phyloP scores from a whole-genome alignment of 441 rosid genomes.

The Hypseocharis bilobata region DNA sequence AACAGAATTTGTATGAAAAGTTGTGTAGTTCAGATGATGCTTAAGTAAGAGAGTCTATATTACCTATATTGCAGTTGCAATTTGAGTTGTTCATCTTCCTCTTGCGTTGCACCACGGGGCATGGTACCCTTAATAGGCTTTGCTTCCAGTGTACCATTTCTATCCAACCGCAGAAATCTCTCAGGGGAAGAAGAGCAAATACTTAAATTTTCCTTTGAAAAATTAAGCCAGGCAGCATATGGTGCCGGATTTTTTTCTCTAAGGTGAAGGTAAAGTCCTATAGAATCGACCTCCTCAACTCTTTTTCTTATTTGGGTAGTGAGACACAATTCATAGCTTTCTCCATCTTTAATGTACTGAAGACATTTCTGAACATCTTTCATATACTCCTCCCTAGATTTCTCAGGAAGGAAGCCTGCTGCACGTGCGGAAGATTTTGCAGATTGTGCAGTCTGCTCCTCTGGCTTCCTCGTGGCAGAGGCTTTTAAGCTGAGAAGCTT shows the following conservation, averaged over 20 bases:
- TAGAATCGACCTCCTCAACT: conserved; percentile 45
- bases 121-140: conserved; percentile 88
- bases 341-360: conserved; percentile 76
- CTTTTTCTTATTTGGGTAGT: conserved; percentile 66
- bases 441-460: conserved; percentile 24
- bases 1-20: neutral
- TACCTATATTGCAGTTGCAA: conserved; percentile 66
- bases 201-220: conserved; percentile 55
- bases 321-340: conserved; percentile 92
- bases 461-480: conserved; percentile 25
- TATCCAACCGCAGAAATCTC: conserved; percentile 71
- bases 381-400: conserved; percentile 58
- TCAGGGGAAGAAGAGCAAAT: conserved; percentile 90
- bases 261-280: conserved; percentile 72
- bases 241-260: conserved; percentile 89
- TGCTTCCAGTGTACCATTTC: conserved; percentile 61
- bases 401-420: conserved; percentile 49
- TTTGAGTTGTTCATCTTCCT: conserved; percentile 59
- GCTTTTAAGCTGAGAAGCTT: conserved; percentile 42
- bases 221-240: conserved; percentile 86
- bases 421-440: conserved; percentile 23
- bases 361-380: conserved; percentile 61
- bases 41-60: neutral
- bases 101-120: conserved; percentile 64
- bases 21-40: neutral